These are phyloP conservation scores for Bipolaris victoriae DNA, from an alignment of 2,329 filamentous ascomycete species.

Conservation along the genomic window DNA sequence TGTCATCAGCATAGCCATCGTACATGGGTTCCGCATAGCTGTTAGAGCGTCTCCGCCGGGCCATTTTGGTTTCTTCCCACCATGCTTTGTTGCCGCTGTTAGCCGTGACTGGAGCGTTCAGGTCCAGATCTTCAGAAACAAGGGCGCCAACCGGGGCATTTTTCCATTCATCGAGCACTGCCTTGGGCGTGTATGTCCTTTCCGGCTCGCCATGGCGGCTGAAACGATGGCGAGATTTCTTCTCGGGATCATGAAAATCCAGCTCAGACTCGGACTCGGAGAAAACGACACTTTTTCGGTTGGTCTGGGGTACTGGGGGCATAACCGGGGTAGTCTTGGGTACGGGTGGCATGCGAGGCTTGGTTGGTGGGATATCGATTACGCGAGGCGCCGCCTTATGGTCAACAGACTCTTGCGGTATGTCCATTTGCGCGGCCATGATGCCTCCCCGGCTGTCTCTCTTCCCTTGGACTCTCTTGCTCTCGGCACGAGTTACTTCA, in stretches of 20 bases:
- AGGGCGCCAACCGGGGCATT: constrained; percentile 50
- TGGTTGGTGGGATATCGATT: constrained; percentile 38
- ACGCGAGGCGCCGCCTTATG: constrained; percentile 41
- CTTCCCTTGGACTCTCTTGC: constrained; percentile 30
- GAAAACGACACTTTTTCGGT: constrained; percentile 52
- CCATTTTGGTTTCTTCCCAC: constrained; percentile 71
- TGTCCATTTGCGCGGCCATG: constrained; percentile 44
- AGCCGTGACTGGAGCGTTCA: constrained; percentile 43
- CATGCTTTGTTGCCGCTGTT: constrained; percentile 60
- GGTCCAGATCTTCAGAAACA: constrained; percentile 51
- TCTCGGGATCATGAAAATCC: constrained; percentile 29
- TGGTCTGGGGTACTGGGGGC: constrained; percentile 39
- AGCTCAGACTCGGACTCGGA: constrained; percentile 35
- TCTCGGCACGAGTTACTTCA: constrained; percentile 46
- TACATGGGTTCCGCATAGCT: constrained; percentile 58
- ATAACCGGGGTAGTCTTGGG: constrained; percentile 20
- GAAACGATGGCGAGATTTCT: constrained; percentile 42
- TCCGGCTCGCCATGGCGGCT: constrained; percentile 53
- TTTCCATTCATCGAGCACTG: constrained; percentile 65
- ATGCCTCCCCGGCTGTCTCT: constrained; percentile 47
- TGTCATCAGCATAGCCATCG: constrained; percentile 71
- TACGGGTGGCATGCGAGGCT: constrained; percentile 28
- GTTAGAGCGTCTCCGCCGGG: constrained; percentile 49
- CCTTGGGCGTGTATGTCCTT: constrained; percentile 61
- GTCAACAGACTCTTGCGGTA: constrained; percentile 49